Base-by-base conservation (phyloP, 202 grass and related monocot species). In the Brachypodium distachyon region DNA sequence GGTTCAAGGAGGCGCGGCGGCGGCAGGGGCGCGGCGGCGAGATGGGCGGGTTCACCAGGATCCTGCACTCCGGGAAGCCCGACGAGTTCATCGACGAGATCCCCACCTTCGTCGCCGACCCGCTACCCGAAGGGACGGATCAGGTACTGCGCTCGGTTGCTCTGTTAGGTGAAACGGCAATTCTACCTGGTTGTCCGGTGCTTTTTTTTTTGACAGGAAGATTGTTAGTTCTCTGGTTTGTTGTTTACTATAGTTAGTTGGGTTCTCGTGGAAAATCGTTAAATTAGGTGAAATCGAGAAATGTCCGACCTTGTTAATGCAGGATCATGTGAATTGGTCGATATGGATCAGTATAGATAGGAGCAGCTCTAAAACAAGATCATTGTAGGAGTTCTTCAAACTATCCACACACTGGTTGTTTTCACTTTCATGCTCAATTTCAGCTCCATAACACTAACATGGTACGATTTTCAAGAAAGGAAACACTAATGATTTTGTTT, bases 21-120 rank as follows among this genome's bases (percentile, higher is more conserved):
- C 64, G 40, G 11, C 84, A 66, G 18, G 50, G 46, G 26, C 69
- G 53, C 12, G 84, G 76, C 29, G 66, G 40, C 64, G 95, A 97
- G 77, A 92, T 97, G 95, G 91, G 85, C 18, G 95, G 91, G 6
- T 97, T 97, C 82, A 94, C 95, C 39, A 79, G 91, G 95, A 88
- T 97, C 77, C 68, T 94, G 72, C 95, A 97, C 82, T 97, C 95
- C 21, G 91, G 95, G 27, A 78, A 38, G 33, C 76, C 84, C 4
- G 95, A 97, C 78, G 70, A 77, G 34, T 87, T 92, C 69, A 32
- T 94, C 59, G 53, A 76, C 3, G 91, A 97, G 94, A 97, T 97
- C 76, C 94, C 94, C 4, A 97, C 94, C 9, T 97, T 97, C 76
- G 89, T 97, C 50, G 87, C 91, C 12, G 77, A 97, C 47, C 94